Evolutionary conservation across 78 protist genomes (phyloP).

Genomic region (Cyanophora paradoxa): DNA sequence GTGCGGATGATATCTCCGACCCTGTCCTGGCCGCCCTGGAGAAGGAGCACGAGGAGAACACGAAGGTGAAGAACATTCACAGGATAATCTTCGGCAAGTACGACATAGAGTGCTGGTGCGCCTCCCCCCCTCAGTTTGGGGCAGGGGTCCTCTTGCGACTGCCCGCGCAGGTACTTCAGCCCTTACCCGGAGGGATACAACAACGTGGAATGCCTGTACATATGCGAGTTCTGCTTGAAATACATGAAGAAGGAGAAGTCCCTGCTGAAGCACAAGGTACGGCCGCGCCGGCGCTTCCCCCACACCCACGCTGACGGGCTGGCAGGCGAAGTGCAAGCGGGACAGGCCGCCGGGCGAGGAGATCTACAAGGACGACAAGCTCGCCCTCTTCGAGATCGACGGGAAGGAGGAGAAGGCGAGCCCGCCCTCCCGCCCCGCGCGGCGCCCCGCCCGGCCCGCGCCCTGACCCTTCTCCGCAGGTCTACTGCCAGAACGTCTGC

Average conservation of each 20-base stretch:
- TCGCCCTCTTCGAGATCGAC: neutral
- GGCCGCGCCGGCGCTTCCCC: no score
- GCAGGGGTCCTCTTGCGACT: neutral
- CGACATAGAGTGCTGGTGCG: neutral
- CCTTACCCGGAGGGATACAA: constrained; percentile 83
- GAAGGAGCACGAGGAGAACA: constrained; percentile 20
- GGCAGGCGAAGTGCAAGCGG: neutral
- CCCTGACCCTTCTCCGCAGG: neutral
- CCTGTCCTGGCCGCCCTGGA: no score
- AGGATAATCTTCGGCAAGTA: constrained; percentile 15
- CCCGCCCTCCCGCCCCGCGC: constrained; percentile 16
- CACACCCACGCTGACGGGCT: neutral
- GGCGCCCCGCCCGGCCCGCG: no score
- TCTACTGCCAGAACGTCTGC: constrained; percentile 74
- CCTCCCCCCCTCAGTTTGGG: neutral
- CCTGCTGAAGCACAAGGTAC: constrained; percentile 51
- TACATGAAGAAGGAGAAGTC: constrained; percentile 68
- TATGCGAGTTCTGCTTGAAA: constrained; percentile 87
- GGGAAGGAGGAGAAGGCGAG: constrained; percentile 6
- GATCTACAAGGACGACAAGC: neutral
- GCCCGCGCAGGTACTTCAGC: constrained; percentile 65
- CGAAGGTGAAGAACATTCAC: constrained; percentile 16
- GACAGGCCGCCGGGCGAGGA: neutral
- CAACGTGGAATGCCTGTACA: constrained; percentile 23
- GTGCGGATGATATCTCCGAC: no score